A percentile compares a stretch with the other conserved stretches of the same genome.
Evolutionary conservation across 2,329 filamentous ascomycete species (phyloP).

Genomic region (Claviceps arundinis): DNA sequence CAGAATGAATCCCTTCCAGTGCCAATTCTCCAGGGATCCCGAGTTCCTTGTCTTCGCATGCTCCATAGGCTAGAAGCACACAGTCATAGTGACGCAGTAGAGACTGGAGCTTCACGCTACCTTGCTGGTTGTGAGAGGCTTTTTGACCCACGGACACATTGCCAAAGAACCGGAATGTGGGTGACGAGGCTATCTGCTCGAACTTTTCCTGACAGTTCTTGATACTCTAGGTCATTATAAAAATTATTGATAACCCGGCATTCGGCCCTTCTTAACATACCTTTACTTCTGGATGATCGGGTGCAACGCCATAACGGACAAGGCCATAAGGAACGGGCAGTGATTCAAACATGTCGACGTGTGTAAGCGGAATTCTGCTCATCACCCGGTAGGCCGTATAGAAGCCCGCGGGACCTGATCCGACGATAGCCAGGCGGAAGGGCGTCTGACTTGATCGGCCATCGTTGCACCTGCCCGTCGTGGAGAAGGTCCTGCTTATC

Average conservation of each 20-base stretch:
- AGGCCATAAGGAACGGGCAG: constrained; percentile 87
- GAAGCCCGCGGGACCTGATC: constrained; percentile 90
- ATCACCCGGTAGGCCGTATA: constrained; percentile 84
- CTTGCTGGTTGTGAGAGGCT: constrained; percentile 24
- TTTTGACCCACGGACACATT: constrained; percentile 66
- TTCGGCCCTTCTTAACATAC: constrained; percentile 30
- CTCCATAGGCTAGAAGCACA: constrained; percentile 85
- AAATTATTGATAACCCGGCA: not conserved
- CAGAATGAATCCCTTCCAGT: constrained; percentile 67
- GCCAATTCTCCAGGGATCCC: constrained; percentile 66
- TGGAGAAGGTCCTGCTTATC: not conserved
- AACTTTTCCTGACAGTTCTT: constrained; percentile 95
- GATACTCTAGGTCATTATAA: constrained; percentile 3
- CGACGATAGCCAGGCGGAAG: constrained; percentile 75
- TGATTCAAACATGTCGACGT: constrained; percentile 92
- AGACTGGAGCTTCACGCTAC: constrained; percentile 48
- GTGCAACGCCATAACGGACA: constrained; percentile 90
- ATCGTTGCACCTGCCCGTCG: not conserved
- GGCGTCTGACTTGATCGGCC: constrained; percentile 26
- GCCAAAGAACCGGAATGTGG: constrained; percentile 79
- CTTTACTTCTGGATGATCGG: constrained; percentile 97
- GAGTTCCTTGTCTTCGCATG: constrained; percentile 67
- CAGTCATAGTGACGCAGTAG: constrained; percentile 81
- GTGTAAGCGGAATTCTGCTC: constrained; percentile 55
- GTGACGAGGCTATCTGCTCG: constrained; percentile 68